Evolutionary conservation across 305 asterid genomes (phyloP), one percentile per base, ranked within the genome.

Genomic region (Fraxinus albicans): DNA sequence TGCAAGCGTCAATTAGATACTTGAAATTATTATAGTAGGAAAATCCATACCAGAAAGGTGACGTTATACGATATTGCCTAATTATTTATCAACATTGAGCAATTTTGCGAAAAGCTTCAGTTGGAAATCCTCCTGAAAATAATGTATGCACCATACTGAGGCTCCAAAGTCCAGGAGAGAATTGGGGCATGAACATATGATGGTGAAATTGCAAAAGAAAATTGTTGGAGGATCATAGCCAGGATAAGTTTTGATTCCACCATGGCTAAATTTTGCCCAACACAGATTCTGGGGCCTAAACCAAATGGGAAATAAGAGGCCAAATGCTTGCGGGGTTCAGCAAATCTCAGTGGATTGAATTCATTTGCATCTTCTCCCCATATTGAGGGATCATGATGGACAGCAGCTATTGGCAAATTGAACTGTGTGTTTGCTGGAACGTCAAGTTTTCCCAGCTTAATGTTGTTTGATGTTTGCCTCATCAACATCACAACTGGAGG

Each of bases 311-410:
- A 80, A 76, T 77, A 88, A 0, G 85, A 83, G 19, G 84, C 88
- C 79, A 84, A 38, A 82, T 80, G 85, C 34, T 85, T 85, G 7
- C 81, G 35, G 8, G 85, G 74, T 80, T 85, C 84, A 6, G 77
- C 19, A 50, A 86, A 87, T 76, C 90, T 74, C 25, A 29, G n/a
- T 7, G 90, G 90, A 38, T 87, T 87, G 75, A 87, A 87, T 73
- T 83, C 87, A 17, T 80, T 74, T 50, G 87, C 87, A 76, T 85
- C 90, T 12, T 83, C 85, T 74, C 90, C 90, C 90, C 90, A 87
- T 29, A 80, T 44, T 21, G 76, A 81, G n/a, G 75, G 44, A 80
- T 87, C 85, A 44, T 85, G 88, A 40, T 87, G 90, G 21, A 87
- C 85, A 73, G 82, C 85, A 63, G 73, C 44, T 42, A 83, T 47